Evolutionary conservation across 345 rosid species (phyloP).

Genomic region (Salix caprea): DNA sequence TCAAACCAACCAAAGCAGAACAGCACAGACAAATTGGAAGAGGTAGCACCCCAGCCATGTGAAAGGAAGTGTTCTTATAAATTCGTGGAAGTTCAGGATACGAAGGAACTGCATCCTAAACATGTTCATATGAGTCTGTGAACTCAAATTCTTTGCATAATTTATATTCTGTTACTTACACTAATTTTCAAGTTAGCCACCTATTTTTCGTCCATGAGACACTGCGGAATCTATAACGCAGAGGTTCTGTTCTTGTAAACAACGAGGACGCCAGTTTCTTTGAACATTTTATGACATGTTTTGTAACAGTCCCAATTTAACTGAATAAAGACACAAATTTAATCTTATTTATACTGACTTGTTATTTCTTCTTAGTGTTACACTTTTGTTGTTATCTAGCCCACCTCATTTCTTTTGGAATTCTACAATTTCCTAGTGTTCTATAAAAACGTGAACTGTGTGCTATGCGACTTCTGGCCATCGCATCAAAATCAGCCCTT

Average conservation of each 20-base stretch:
- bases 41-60: not conserved
- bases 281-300: no score
- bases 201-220: not conserved
- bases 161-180: not conserved
- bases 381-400: no score
- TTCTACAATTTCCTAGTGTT: no score
- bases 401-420: no score
- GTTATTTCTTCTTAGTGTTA: no score
- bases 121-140: slow-evolving; percentile 28
- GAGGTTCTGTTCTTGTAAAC: not conserved
- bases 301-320: no score
- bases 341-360: no score
- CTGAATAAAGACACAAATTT: no score
- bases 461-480: not conserved
- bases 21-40: not conserved
- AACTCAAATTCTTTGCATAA: not conserved
- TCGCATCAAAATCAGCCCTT: not conserved
- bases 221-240: not conserved
- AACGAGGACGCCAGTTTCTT: not conserved
- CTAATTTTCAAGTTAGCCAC: not conserved
- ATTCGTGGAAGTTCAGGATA: slow-evolving; percentile 9
- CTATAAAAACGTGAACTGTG: not conserved
- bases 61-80: not conserved
- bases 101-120: slow-evolving; percentile 10
- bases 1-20: not conserved